Base-by-base conservation (phyloP, 305 asterid genomes). In the Rubia peregrina region DNA sequence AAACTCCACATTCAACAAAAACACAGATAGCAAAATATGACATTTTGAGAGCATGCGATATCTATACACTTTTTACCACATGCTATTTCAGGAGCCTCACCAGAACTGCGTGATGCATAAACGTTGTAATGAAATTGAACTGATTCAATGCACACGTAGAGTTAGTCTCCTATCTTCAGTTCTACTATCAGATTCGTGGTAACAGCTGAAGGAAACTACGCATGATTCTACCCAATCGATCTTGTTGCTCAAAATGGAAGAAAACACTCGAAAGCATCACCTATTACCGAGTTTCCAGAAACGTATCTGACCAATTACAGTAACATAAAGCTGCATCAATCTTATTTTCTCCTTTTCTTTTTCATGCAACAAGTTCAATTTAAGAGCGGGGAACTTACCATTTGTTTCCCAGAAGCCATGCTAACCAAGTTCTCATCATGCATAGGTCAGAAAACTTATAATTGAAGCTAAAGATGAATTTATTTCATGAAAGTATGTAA, bases 401-500 rank as follows among this genome's bases (percentile, higher is more conserved):
- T 26, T 43, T 30, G 43, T 26, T 51, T 17, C 10, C 19, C 30
- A 26, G 33, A 5, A 33, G 30, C 22, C 9, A 43, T 30, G 43
- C 16, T 14, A 33, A 7, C 44, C 7, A 38, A 63, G 36, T 42
- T 41, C 36, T 42, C 59, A 7, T 7, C 42, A 33, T 14, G 22
- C 4, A 8, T 24, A 24, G 21, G 61, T 48, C n/a, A 9, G 21
- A 36, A 5, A 57, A 57, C 38, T 40, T 9, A 19, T 38, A 49
- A 60, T 36, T 67, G 55, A 13, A 46, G 43, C n/a, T 40, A 73
- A 48, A 73, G 17, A 56, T 22, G 21, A 57, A 19, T 21, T 69
- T 74, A 68, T 74, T 67, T 17, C 53, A 56, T 48, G 30, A 11
- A 46, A 61, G 33, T 22, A 55, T 74, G 55, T 11, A 61, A 61